Conservation (phyloP, 1,139 yeast species). For the Yamadazyma epiphylla region DNA sequence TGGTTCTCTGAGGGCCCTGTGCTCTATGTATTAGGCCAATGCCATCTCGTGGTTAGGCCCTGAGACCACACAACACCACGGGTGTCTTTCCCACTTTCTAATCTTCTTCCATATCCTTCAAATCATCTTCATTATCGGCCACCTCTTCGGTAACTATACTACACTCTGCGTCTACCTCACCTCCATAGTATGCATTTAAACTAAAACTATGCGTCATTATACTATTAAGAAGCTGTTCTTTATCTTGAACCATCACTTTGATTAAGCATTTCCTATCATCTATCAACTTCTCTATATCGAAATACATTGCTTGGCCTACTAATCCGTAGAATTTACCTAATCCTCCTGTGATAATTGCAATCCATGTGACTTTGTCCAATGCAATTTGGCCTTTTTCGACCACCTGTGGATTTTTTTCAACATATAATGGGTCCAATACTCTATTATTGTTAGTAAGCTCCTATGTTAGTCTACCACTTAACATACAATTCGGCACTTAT, state of each 20-base stretch:
- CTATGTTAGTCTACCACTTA: background rate
- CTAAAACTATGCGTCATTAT: conserved; percentile 28
- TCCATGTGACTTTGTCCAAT: conserved; percentile 25
- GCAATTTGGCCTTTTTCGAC: conserved; percentile 3
- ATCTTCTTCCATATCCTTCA: no score
- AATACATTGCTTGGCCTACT: conserved; percentile 32
- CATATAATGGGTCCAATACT: conserved; percentile 8
- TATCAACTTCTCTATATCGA: conserved; percentile 20
- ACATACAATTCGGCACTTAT: conserved; percentile 11
- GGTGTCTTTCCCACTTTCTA: no score
- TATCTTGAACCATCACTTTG: conserved; percentile 25
- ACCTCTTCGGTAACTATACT: no score
- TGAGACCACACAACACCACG: no score
- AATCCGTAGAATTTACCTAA: conserved; percentile 31
- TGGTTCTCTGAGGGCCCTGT: no score
- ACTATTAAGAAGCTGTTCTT: conserved; percentile 24
- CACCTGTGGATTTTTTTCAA: conserved; percentile 2
- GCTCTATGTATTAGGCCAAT: no score
- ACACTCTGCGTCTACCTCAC: conserved; percentile 20
- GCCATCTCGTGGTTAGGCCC: no score
- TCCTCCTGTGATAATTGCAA: conserved; percentile 21
- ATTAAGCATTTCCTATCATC: conserved; percentile 15
- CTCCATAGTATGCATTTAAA: conserved; percentile 22
- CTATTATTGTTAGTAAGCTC: conserved; percentile 9
- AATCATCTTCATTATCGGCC: no score